Conservation (phyloP, 805 yeast species). For the Pichia cabralensis region DNA sequence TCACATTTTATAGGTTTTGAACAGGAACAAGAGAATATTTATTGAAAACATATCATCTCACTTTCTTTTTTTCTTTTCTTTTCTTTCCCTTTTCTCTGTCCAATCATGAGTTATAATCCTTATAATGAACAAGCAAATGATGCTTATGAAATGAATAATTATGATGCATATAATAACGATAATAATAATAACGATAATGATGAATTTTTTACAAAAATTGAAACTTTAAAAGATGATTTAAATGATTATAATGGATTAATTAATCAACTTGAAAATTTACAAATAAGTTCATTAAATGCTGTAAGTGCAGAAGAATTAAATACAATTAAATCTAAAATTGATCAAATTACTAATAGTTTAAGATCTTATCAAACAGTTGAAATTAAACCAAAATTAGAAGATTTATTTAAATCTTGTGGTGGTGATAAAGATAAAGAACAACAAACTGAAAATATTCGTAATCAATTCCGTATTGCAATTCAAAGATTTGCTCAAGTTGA, state of each 20-base stretch:
- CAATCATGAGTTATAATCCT: not conserved
- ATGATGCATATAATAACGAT: not conserved
- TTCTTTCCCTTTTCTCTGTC: too few species aligned
- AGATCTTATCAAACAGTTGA: slow-evolving; percentile 57
- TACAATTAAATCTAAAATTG: slow-evolving; percentile 64
- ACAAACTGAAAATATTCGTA: slow-evolving; percentile 84
- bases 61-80: not conserved
- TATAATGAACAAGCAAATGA: slow-evolving; percentile 4
- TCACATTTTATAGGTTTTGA: too few species aligned
- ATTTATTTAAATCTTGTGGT: slow-evolving; percentile 60
- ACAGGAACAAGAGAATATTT: too few species aligned
- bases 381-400: slow-evolving; percentile 68
- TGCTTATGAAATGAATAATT: slow-evolving; percentile 13
- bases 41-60: too few species aligned
- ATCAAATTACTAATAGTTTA: slow-evolving; percentile 67
- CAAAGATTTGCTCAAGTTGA: slow-evolving; percentile 83
- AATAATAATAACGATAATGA: slow-evolving; percentile 12
- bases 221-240: slow-evolving; percentile 56
- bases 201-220: slow-evolving; percentile 59
- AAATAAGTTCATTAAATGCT: slow-evolving; percentile 61
- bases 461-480: slow-evolving; percentile 74
- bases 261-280: slow-evolving; percentile 59
- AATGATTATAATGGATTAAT: slow-evolving; percentile 63
- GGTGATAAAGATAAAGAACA: slow-evolving; percentile 73
- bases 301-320: slow-evolving; percentile 62